Percentiles rank a stretch among this genome's conserved stretches.
Evolutionary conservation across 768 basidiomycete species (phyloP).

Genomic region (Rhodotorula diobovata): DNA sequence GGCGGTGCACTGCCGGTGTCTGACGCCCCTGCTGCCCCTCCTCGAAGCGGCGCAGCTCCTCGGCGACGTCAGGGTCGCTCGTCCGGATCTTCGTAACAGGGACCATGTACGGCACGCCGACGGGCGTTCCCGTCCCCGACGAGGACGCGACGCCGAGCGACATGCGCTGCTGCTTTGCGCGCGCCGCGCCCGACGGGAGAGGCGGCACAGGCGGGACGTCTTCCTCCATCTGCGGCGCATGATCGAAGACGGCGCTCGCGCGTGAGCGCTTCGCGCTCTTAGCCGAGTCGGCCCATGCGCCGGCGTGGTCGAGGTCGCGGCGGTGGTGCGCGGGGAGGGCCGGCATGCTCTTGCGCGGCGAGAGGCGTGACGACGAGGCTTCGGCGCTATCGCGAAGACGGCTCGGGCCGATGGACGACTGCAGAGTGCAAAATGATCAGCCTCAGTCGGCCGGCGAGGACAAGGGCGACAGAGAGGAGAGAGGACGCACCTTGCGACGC

Average conservation of each 20-base stretch:
- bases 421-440: background rate
- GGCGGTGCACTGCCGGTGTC: too few relatives aligned
- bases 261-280: too few relatives aligned
- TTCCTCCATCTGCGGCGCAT: too few relatives aligned
- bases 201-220: background rate
- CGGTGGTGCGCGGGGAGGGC: background rate
- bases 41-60: background rate
- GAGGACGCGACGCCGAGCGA: background rate
- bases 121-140: background rate
- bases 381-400: background rate
- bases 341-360: constrained; percentile 14
- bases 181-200: background rate
- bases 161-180: background rate
- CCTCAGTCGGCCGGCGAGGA: too few relatives aligned
- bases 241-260: background rate
- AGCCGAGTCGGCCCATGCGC: background rate
- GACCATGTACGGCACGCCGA: constrained; percentile 28
- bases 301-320: background rate
- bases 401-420: constrained; percentile 31
- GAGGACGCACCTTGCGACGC: constrained; percentile 23
- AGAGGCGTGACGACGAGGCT: background rate
- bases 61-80: constrained; percentile 3
- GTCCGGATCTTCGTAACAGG: constrained; percentile 16
- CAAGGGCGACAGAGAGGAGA: background rate
- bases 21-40: background rate